Evolutionary conservation across 78 protist genomes (phyloP), one percentile per base, ranked within the genome.

Genomic region (Mantamonas sphyraenae): DNA sequence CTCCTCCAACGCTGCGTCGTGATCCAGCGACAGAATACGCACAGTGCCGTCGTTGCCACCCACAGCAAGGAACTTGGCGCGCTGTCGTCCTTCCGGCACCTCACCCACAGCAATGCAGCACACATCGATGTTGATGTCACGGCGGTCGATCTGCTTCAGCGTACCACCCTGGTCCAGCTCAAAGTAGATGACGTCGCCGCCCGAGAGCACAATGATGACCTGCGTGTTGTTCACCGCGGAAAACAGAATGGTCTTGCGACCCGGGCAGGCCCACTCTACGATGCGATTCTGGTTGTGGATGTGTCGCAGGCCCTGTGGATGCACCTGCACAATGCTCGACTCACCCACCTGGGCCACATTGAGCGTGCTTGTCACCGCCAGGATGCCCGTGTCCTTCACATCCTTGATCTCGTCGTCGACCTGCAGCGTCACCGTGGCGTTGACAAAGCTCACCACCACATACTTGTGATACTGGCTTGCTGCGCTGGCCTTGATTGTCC

Each of bases 191-290:
- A 95, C 31, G 55, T 85, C 92, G 40, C 91, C 88, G 51, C 91
- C 95, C 33, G 43, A 7, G 4, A 93, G 79, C 3, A 93, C 86
- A 28, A 93, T 50, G 20, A 68, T 93, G 35, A 51, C 73, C 73
- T 68, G 73, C n/a, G 1, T 72, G 71, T 34, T 63, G 66, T 93
- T 93, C 16, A 77, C 55, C 9, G 88, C 64, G 22, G 89, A 81
- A 26, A 33, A 28, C 22, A 20, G 51, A 51, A 94, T 71, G 16
- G 42, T 35, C 30, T 56, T 62, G n/a, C 64, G 35, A 1, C 79
- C 85, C 0, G 98, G 98, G 35, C 92, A 37, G 39, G 69, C 63
- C 97, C 97, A 94, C 75, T 96, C 95, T 68, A 62, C 45, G 45
- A 83, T 39, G 43, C 91, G 83, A 22, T 70, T 7, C 81, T 90